phyloP scores from a whole-genome alignment of 179 eudicot species.

The Spinacia oleracea region DNA sequence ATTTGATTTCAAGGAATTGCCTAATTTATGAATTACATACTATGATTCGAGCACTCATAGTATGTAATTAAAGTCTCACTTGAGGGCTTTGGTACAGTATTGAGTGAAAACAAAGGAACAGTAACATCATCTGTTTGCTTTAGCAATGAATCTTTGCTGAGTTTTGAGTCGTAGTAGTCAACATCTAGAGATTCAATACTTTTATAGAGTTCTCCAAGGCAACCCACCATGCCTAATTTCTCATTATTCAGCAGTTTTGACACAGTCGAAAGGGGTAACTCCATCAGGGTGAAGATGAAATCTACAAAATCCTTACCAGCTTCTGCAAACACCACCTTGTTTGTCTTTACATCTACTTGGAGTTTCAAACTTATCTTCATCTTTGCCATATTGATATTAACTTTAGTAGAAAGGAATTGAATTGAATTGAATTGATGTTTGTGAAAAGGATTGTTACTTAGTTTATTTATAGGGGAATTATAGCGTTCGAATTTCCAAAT shows the following conservation, averaged over 20 bases:
- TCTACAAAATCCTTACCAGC: constrained; percentile 24
- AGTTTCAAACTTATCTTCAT: constrained; percentile 1
- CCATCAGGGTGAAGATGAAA: constrained; percentile 32
- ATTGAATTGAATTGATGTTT: no score
- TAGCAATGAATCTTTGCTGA: constrained; percentile 15
- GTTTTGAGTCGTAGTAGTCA: background rate
- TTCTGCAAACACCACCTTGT: constrained; percentile 21
- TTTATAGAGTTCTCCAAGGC: constrained; percentile 27
- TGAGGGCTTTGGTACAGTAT: no score
- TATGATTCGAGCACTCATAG: no score
- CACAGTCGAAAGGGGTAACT: constrained; percentile 25
- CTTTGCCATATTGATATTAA: no score
- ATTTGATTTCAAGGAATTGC: no score
- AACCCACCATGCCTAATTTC: constrained; percentile 23
- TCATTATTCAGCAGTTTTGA: background rate
- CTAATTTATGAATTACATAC: no score
- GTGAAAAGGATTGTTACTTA: no score
- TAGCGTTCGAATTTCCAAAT: no score
- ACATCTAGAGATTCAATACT: constrained; percentile 19
- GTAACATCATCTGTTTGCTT: background rate
- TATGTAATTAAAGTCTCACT: no score
- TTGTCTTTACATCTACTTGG: background rate
- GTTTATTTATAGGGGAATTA: no score
- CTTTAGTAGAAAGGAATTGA: no score
- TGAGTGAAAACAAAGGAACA: background rate